phyloP scores from a whole-genome alignment of 2,329 filamentous ascomycete genomes.

The Alternaria gansuensis region DNA sequence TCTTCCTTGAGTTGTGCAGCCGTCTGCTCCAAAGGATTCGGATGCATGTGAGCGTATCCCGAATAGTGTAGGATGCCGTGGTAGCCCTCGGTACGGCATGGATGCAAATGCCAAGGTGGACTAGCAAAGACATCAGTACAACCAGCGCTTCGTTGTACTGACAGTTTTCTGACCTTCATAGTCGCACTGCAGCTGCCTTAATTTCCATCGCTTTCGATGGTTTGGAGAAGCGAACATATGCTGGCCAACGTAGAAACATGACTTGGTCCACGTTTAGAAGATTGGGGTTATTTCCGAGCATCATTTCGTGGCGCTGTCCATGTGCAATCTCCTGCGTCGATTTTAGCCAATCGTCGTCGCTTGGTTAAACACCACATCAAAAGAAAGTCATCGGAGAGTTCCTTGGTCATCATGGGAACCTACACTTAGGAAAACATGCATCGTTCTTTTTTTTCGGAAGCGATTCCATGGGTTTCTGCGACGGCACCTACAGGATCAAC shows the following conservation, averaged over 20 bases:
- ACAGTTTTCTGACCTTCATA: not conserved
- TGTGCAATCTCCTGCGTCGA: not conserved
- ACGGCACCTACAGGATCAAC: not conserved
- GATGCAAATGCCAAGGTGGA: not conserved
- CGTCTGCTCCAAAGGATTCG: not conserved
- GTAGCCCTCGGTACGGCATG: not conserved
- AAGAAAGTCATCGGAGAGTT: not conserved
- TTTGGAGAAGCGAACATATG: conserved; percentile 2
- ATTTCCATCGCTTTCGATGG: not conserved
- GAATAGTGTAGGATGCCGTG: not conserved
- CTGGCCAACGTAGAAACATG: not conserved
- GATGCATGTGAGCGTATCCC: not conserved
- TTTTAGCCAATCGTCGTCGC: not conserved
- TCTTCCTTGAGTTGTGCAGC: conserved; percentile 1
- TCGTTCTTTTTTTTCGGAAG: not conserved
- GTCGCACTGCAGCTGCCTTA: not conserved
- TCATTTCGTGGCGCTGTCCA: not conserved
- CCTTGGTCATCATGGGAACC: not conserved
- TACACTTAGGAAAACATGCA: not conserved
- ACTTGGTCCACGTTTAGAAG: not conserved
- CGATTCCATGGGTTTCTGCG: not conserved
- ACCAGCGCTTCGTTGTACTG: not conserved
- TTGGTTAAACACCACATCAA: not conserved
- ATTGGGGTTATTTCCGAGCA: not conserved
- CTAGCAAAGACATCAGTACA: not conserved